Evolutionary conservation across 1,284 basidiomycete genomes (phyloP).

Genomic region (Leccinum pseudoinsigne): DNA sequence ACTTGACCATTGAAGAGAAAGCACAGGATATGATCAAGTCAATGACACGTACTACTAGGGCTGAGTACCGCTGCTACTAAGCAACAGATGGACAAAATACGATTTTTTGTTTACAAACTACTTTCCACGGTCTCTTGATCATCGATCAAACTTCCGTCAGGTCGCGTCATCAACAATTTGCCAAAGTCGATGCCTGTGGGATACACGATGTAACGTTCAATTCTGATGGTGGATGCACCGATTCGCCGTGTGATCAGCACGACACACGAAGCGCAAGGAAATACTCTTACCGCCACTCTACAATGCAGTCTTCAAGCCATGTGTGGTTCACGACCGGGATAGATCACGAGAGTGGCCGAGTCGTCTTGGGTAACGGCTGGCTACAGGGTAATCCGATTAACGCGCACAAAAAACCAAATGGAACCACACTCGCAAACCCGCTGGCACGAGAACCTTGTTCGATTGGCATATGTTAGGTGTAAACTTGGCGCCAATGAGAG

Average conservation of each 20-base stretch:
- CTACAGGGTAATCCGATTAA: conserved; percentile 10
- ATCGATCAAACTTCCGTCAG: conserved; percentile 36
- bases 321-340: conserved; percentile 87
- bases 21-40: no score
- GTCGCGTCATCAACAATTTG: conserved; percentile 47
- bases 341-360: conserved; percentile 74
- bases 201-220: conserved; percentile 67
- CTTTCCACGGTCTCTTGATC: background rate
- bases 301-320: conserved; percentile 89
- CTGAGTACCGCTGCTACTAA: no score
- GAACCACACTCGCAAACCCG: conserved; percentile 64
- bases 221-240: conserved; percentile 52
- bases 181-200: conserved; percentile 69
- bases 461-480: conserved; percentile 75
- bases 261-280: background rate
- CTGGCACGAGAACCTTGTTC: conserved; percentile 74
- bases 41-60: no score
- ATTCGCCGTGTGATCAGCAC: background rate
- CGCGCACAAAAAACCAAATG: background rate
- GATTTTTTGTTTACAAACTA: background rate
- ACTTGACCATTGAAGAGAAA: background rate
- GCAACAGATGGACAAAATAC: no score
- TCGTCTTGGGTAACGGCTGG: conserved; percentile 38
- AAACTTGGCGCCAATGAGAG: conserved; percentile 74
- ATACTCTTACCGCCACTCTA: conserved; percentile 57